Base-by-base conservation (phyloP, 139 green algal genomes). In the Spirogloea muscicola region DNA sequence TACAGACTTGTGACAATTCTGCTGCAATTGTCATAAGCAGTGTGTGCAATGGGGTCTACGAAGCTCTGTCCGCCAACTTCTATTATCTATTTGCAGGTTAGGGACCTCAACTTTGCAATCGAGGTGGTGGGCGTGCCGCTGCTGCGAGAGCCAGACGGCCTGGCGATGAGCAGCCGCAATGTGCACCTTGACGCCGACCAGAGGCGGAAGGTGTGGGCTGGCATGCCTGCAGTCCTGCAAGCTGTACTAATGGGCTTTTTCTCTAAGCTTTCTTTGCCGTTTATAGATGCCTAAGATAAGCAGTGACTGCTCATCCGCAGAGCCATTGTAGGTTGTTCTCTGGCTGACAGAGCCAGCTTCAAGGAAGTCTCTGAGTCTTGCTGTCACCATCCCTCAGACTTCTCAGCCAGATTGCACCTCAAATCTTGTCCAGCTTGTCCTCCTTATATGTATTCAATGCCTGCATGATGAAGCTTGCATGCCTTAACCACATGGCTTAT, bases 121-220 rank as follows among this genome's bases (percentile, higher is more conserved):
- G 59, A 91, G 31, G 84, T 99, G 5, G 84, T 97, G 33, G 91
- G 92, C n/a, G 77, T 89, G 77, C 86, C 88, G 6, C 93, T 96
- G 40, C 62, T 85, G 72, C 82, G 95, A 3, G 94, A 98, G 61
- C 37, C 49, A 0, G 93, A 97, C 70, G 95, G 94, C 0, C 81
- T 99, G 44, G 95, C 95, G 66, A 94, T 98, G 88, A 97, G 90
- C 89, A 95, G 88, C 74, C 85, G 94, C 57, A 98, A 98, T 74
- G 87, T 85, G 27, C 80, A 90, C 10, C 87, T 98, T 10, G 86
- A 86, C 0, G 13, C 72, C 0, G 79, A 92, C 3, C 31, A 91
- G 18, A 77, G 93, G 1, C 4, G 74, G n/a, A 51, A 79, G 33
- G 89, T 86, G 31, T 64, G 85, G n/a, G n/a, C n/a, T n/a, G n/a